A percentile compares a stretch with the other conserved stretches of the same genome.
Conservation (phyloP, 2,329 filamentous ascomycete genomes). For the Aschersonia sp. region DNA sequence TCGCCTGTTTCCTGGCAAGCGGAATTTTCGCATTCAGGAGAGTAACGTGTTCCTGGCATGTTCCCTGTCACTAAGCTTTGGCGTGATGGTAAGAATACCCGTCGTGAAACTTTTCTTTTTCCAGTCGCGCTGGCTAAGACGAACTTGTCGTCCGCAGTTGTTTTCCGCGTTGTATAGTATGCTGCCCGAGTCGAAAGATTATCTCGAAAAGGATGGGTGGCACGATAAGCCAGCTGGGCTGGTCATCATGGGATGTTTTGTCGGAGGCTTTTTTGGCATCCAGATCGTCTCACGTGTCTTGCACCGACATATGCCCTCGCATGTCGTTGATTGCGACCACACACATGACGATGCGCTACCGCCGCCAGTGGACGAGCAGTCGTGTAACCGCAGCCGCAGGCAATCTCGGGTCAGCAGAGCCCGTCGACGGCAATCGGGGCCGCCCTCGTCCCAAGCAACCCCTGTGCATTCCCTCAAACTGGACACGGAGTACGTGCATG, state of each 20-base stretch:
- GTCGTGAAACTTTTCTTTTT: neutral
- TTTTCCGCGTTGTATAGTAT: slow-evolving; percentile 90
- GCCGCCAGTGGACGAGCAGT: slow-evolving; percentile 10
- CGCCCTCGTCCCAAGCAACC: slow-evolving; percentile 9
- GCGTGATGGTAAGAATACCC: slow-evolving; percentile 63
- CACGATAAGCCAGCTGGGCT: slow-evolving; percentile 52
- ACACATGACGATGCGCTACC: slow-evolving; percentile 42
- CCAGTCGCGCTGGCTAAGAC: neutral
- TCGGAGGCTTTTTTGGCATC: slow-evolving; percentile 60
- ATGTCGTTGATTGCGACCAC: slow-evolving; percentile 70
- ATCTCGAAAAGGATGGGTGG: slow-evolving; percentile 56
- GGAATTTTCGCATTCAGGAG: slow-evolving; percentile 73
- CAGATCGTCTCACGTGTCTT: slow-evolving; percentile 57
- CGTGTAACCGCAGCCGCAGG: slow-evolving; percentile 11
- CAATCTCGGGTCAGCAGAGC: slow-evolving; percentile 17
- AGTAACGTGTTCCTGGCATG: slow-evolving; percentile 78
- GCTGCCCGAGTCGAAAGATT: slow-evolving; percentile 72
- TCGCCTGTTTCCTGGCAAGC: slow-evolving; percentile 55
- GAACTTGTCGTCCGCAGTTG: slow-evolving; percentile 37
- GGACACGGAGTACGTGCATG: neutral
- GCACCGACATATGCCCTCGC: slow-evolving; percentile 61
- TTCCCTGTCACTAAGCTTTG: slow-evolving; percentile 84
- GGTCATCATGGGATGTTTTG: slow-evolving; percentile 53
- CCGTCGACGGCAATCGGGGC: slow-evolving; percentile 14
- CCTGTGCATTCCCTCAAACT: neutral